Conservation (phyloP, 306 rosid species). For the Prunus mira region DNA sequence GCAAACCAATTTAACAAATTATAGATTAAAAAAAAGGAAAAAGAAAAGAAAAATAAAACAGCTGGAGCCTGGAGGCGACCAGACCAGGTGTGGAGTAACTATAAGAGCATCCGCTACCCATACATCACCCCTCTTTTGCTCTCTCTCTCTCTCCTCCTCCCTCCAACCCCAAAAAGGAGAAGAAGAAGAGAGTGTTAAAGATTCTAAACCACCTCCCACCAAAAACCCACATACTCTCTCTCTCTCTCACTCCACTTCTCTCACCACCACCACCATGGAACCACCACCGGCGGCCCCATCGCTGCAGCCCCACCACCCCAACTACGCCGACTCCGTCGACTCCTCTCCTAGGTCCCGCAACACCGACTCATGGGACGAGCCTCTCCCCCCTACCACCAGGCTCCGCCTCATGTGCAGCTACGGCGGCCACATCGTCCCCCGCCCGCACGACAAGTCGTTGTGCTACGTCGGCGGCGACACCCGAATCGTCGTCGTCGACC, state of each 20-base stretch:
- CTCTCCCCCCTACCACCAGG: slow-evolving; percentile 42
- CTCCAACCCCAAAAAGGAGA: not conserved
- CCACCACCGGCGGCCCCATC: slow-evolving; percentile 23
- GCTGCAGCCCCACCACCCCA: slow-evolving; percentile 40
- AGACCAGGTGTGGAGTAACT: slow-evolving; percentile 30
- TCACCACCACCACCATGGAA: slow-evolving; percentile 38
- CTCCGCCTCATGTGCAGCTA: slow-evolving; percentile 98
- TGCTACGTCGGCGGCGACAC: slow-evolving; percentile 96
- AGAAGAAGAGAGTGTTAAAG: not conserved
- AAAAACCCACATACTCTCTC: not conserved
- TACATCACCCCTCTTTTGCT: not conserved
- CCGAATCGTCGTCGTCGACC: slow-evolving; percentile 76
- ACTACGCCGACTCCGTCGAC: slow-evolving; percentile 67
- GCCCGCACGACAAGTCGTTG: slow-evolving; percentile 91
- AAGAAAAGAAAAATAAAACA: not conserved
- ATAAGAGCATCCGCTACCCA: slow-evolving; percentile 30
- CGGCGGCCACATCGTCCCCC: slow-evolving; percentile 94
- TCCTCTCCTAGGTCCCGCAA: slow-evolving; percentile 85
- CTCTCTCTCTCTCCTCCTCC: slow-evolving; percentile 9
- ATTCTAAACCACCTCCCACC: not conserved
- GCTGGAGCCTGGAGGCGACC: slow-evolving; percentile 13
- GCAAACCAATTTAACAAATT: not conserved
- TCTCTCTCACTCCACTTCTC: not conserved
- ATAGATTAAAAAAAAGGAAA: not conserved
- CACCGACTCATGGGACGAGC: slow-evolving; percentile 85